Percentiles rank a stretch among this genome's conserved stretches.
Evolutionary conservation across 345 rosid species (phyloP).

Genomic region (Aegle marmelos): DNA sequence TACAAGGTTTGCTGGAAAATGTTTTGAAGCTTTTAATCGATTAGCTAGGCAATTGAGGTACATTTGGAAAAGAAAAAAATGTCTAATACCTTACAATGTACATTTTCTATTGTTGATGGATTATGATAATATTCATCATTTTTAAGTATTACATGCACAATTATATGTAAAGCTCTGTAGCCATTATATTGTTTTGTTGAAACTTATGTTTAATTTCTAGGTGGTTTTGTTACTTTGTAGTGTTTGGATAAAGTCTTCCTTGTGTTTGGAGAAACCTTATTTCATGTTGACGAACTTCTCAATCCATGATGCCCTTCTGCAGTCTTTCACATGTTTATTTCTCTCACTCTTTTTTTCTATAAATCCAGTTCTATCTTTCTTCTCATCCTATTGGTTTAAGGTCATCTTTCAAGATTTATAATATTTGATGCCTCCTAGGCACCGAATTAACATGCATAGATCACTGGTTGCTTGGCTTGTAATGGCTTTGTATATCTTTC

Average conservation of each 20-base stretch:
- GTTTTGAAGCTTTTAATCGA: not conserved
- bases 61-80: not conserved
- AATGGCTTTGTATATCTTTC: not conserved
- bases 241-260: not conserved
- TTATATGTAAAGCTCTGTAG: not conserved
- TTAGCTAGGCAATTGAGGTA: not conserved
- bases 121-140: not conserved
- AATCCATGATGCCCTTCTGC: not conserved
- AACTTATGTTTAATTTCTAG: not conserved
- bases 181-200: not conserved
- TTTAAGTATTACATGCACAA: not conserved
- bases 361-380: not conserved
- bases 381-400: not conserved
- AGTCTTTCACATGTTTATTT: not conserved
- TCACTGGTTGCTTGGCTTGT: not conserved
- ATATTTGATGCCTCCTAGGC: not conserved
- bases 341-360: not conserved
- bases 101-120: not conserved
- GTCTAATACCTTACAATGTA: not conserved
- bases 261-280: slow-evolving; percentile 1
- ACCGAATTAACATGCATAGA: not conserved
- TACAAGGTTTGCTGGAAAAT: not conserved
- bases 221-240: not conserved
- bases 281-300: not conserved
- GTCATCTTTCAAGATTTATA: not conserved